Base-by-base conservation (phyloP, 257 asterid species). In the Fraxinus pennsylvanica region DNA sequence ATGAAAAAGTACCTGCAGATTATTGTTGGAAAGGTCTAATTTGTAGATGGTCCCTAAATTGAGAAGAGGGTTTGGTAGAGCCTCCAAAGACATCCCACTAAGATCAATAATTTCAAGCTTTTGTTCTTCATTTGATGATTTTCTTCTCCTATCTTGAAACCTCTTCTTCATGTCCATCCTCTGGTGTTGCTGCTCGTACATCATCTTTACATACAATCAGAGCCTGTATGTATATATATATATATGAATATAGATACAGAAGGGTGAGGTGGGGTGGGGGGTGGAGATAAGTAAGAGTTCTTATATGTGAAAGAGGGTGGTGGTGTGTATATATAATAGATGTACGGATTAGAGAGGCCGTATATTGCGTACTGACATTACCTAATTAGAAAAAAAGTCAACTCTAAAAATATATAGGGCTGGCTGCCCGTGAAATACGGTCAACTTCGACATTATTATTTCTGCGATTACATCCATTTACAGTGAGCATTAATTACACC, bases 1-100 rank as follows among this genome's bases (percentile, higher is more conserved):
- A n/a, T n/a, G 27, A 6, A n/a, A 63, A 4, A 66, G 4, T 36
- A 94, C 97, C 97, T 91, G 97, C 61, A 94, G 87, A 91, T 94
- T 88, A 72, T 94, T 94, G 59, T 90, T 92, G 86, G 98, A 94
- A 86, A 94, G 88, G 78, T 94, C 96, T 75, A 94, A 84, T 83
- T 91, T 92, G 89, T 85, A 89, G 66, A 94, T 89, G 74, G 78
- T 6, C 10, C 89, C 89, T 29, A 92, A 80, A 86, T 92, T 89
- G 13, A 89, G 80, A 63, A 82, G 72, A 4, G 94, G 89, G 21
- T 71, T 85, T 1, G 96, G 96, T 19, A 94, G 86, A 2, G 72
- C 36, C 1, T 89, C 87, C 71, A 94, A 70, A 35, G 88, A 91
- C 94, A 94, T 79, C 54, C 93, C 94, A 84, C 98, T 94, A 57